Evolutionary conservation across 75 land plant genomes (phyloP).

Genomic region (Selaginella moellendorffii): DNA sequence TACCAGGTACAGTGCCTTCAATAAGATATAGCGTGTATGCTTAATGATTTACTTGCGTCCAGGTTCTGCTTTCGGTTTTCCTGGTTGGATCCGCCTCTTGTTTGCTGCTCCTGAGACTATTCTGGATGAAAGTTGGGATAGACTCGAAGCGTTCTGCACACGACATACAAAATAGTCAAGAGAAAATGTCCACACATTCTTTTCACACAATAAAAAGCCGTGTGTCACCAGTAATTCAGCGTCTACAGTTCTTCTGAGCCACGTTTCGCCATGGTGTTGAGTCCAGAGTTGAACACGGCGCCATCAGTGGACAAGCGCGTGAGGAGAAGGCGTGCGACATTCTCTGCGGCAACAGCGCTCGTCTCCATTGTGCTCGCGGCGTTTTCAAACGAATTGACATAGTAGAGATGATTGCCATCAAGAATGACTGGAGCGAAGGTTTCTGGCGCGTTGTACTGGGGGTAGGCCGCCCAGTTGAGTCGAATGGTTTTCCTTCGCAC

Average conservation of each 20-base stretch:
- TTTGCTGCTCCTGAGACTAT: conserved; percentile 46
- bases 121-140: conserved; percentile 43
- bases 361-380: conserved; percentile 93
- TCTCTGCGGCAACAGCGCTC: conserved; percentile 81
- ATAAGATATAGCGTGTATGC: no score
- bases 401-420: conserved; percentile 72
- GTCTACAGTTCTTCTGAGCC: no score
- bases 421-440: conserved; percentile 64
- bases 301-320: conserved; percentile 41
- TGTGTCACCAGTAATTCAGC: no score
- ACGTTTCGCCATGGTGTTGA: no score
- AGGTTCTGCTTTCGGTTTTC: conserved; percentile 57
- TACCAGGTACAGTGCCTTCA: conserved; percentile 90
- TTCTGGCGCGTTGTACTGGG: conserved; percentile 76
- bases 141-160: conserved; percentile 48
- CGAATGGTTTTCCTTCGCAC: conserved; percentile 47
- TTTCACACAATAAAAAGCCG: no score
- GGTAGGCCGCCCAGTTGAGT: conserved; percentile 89
- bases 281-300: no score
- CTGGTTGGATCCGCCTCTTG: conserved; percentile 61
- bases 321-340: conserved; percentile 74
- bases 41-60: conserved; percentile 8
- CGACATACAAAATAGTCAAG: conserved; percentile 22
- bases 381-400: conserved; percentile 83
- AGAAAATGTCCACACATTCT: not conserved